Conservation (phyloP, 768 basidiomycete species). For the Suillus brevipes region DNA sequence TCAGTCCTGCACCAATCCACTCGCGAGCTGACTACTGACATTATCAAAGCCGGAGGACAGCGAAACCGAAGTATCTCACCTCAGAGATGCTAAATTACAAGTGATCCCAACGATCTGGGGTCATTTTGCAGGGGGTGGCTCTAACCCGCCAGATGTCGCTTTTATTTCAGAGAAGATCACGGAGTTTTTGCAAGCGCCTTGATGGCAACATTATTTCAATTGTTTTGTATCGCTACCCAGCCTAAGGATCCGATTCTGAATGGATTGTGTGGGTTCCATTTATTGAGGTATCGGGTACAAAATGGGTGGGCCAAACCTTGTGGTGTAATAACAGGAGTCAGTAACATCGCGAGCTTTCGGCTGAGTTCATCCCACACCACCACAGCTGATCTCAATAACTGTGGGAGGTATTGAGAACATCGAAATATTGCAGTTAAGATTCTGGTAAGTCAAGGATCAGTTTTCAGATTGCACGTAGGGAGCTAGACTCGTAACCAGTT, state of each 20-base stretch:
- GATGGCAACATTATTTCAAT: not conserved
- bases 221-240: not conserved
- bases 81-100: constrained; percentile 45
- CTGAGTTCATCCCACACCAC: too few species aligned
- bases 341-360: too few species aligned
- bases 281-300: not conserved
- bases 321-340: too few species aligned
- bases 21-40: not conserved
- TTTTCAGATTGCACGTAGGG: too few species aligned
- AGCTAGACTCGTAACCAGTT: too few species aligned
- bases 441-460: too few species aligned
- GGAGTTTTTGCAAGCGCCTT: constrained; percentile 40
- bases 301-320: constrained; percentile 18
- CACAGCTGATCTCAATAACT: too few species aligned
- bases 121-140: constrained; percentile 52
- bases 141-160: constrained; percentile 38
- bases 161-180: constrained; percentile 44
- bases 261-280: not conserved
- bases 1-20: constrained; percentile 20
- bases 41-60: constrained; percentile 53
- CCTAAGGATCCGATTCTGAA: not conserved
- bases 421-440: too few species aligned
- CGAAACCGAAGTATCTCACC: constrained; percentile 44
- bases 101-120: constrained; percentile 62
- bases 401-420: too few species aligned